These are phyloP conservation scores for Aspergillus affinis DNA, from an alignment of 495 filamentous ascomycete species.

Conservation along the genomic window DNA sequence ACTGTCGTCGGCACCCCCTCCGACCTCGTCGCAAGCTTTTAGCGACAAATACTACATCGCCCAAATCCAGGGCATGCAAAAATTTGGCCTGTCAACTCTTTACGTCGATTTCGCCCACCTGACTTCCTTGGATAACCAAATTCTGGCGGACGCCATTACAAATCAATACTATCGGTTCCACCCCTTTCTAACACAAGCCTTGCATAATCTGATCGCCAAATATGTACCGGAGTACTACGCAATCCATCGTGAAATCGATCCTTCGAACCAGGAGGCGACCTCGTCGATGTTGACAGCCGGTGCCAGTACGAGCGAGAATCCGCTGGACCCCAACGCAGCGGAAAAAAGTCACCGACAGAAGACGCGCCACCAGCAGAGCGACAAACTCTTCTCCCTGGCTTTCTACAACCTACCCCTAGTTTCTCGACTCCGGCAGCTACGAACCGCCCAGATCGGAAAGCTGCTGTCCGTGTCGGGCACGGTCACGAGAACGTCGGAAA, in stretches of 20 bases:
- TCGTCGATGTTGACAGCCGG: constrained; percentile 59
- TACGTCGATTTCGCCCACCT: constrained; percentile 97
- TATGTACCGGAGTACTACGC: constrained; percentile 93
- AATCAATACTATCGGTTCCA: constrained; percentile 93
- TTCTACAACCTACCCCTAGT: constrained; percentile 98
- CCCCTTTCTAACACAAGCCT: constrained; percentile 83
- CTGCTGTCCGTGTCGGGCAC: constrained; percentile 94
- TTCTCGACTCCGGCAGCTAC: constrained; percentile 82
- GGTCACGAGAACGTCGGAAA: constrained; percentile 94
- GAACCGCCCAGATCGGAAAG: constrained; percentile 87
- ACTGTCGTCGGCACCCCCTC: constrained; percentile 66
- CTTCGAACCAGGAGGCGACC: constrained; percentile 57
- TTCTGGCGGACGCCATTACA: constrained; percentile 78
- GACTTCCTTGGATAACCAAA: constrained; percentile 64
- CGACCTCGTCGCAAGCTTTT: constrained; percentile 64
- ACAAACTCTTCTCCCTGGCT: constrained; percentile 91
- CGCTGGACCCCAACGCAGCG: constrained; percentile 54
- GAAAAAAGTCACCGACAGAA: constrained; percentile 46
- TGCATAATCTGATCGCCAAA: constrained; percentile 92
- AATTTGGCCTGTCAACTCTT: constrained; percentile 86
- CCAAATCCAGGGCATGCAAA: constrained; percentile 86
- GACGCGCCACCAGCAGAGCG: constrained; percentile 91
- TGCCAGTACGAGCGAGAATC: constrained; percentile 55
- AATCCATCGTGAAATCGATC: constrained; percentile 78
- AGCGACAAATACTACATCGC: constrained; percentile 96